Evolutionary conservation across 78 protist species (phyloP), one percentile per base, ranked within the genome.

Genomic region (Cavenderia fasciculata): DNA sequence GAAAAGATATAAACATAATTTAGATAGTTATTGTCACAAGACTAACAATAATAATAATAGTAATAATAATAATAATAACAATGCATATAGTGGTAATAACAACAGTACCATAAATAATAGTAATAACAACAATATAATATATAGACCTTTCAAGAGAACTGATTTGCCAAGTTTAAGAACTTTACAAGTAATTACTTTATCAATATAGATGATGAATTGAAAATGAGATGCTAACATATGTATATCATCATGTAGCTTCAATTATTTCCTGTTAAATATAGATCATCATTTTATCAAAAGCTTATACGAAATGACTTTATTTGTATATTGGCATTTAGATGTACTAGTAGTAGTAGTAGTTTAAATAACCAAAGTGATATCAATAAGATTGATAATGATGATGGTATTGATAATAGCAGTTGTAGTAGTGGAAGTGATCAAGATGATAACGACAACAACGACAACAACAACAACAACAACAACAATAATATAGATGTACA

Each of bases 181-280:
- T 21, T 51, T 71, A 71, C 78, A 71, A 25, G 78, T 71, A 51
- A 5, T 19, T 38, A 62, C 19, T 11, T 0, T 62, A 4, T 36
- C 0, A 21, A 11, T 31, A 5, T 8, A 7, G 21, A 23, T 43
- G 25, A 23, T 25, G 16, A 40, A 44, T 41, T 5, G 4, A 36
- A 31, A 65, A 38, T 43, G 0, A 27, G 33, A 25, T 25, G 27
- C 63, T 57, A 57, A 52, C n/a, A 23, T 57, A 10, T 23, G 4
- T 3, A 27, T 57, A 23, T 57, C 33, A 57, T 25, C 27, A 57
- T 27, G 4, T 49, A 76, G 87, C 59, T 49, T n/a, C 47, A 62
- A 5, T 62, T 79, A 16, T 79, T 79, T 27, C 89, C 89, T 7
- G 89, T 79, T 19, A 57, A 79, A 56, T 79, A 79, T 59, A 27